phyloP scores from a whole-genome alignment of 176 grass and related monocot genomes.

The Aegilops umbellulata region DNA sequence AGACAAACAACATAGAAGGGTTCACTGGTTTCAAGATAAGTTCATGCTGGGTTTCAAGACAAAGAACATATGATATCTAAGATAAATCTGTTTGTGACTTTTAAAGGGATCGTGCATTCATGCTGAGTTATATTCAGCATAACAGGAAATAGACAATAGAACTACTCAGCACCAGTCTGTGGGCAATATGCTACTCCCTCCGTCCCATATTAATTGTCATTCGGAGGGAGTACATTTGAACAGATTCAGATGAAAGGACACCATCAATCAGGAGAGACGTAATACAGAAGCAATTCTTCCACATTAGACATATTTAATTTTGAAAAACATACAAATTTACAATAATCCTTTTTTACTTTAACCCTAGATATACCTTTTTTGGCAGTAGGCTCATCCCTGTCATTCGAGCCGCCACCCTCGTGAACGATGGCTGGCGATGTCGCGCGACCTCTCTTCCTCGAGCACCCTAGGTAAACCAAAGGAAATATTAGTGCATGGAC shows the following conservation, averaged over 20 bases:
- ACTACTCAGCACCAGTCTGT: neutral
- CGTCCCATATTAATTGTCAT: no score
- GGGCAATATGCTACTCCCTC: neutral
- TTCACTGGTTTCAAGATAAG: neutral
- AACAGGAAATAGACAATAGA: neutral
- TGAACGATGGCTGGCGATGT: no score
- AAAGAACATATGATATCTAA: neutral
- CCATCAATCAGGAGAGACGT: neutral
- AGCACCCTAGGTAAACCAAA: no score
- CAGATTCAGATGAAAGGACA: neutral
- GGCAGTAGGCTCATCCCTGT: no score
- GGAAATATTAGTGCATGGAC: no score
- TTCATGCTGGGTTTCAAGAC: neutral
- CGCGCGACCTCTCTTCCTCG: no score
- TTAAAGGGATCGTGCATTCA: neutral
- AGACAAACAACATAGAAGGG: neutral
- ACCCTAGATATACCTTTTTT: no score
- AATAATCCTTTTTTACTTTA: no score
- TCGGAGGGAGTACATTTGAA: neutral
- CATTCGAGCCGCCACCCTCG: no score
- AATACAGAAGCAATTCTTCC: neutral
- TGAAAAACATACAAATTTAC: no score
- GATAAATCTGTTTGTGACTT: neutral
- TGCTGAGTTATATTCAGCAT: conserved; percentile 6
- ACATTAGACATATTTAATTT: no score